Evolutionary conservation across 108 stramenopile genomes (phyloP).

Genomic region (Skeletonema menzelii): DNA sequence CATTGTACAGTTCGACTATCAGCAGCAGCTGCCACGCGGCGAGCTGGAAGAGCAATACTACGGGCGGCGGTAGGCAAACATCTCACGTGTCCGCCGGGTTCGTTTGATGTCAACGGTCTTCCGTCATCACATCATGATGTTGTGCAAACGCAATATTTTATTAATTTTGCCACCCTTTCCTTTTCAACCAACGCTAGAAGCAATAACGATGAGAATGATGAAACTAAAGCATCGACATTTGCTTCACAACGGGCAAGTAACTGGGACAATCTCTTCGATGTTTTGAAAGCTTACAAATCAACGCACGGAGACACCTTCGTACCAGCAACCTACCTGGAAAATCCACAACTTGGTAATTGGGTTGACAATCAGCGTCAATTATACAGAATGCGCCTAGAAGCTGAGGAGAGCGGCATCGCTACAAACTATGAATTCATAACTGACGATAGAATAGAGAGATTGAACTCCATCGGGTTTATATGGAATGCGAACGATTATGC

Average conservation of each 20-base stretch:
- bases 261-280: slow-evolving; percentile 41
- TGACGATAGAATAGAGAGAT: slow-evolving; percentile 4
- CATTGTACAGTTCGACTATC: not conserved
- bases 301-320: slow-evolving; percentile 49
- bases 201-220: not conserved
- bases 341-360: slow-evolving; percentile 49
- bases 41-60: not conserved
- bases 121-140: not conserved
- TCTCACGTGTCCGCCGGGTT: not conserved
- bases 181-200: not conserved
- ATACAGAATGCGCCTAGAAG: slow-evolving; percentile 35
- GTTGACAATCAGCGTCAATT: slow-evolving; percentile 44
- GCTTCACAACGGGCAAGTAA: not conserved
- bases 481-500: slow-evolving; percentile 22
- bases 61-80: not conserved
- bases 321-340: slow-evolving; percentile 33
- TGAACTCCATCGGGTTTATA: slow-evolving; percentile 25
- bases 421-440: slow-evolving; percentile 5
- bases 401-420: slow-evolving; percentile 1
- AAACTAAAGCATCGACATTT: not conserved
- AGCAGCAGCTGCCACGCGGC: not conserved
- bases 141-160: not conserved
- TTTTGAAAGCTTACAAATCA: slow-evolving; percentile 36
- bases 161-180: not conserved
- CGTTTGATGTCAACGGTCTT: not conserved